Evolutionary conservation across 257 asterid genomes (phyloP), one percentile per base, ranked within the genome.

Genomic region (Nicotiana knightiana): DNA sequence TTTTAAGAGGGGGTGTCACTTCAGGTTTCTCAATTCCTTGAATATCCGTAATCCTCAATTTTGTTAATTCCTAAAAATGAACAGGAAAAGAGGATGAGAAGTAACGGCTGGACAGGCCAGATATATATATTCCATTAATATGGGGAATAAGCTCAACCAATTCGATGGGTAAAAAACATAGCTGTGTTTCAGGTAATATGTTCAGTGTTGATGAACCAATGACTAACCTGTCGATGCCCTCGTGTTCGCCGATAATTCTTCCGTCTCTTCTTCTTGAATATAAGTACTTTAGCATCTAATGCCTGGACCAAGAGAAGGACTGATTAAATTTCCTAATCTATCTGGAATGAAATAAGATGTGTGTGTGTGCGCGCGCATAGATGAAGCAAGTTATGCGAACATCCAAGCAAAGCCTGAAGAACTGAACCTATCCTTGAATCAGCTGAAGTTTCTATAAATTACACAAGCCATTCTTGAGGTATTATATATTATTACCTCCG

Each of bases 201-300:
- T 4, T 24, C 65, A 77, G 71, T 59, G 59, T 18, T 4, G 21
- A 73, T 73, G 62, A 5, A 79, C 8, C 81, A 54, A 81, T 63
- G 68, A 83, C 67, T 75, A 88, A 94, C 99, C 98, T 94, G 99
- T 28, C 99, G 88, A 88, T 96, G 99, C 81, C 99, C 99, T 30
- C 86, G 90, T 12, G 88, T 93, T 88, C 97, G 91, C 85, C 99
- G 89, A 83, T 96, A 96, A 88, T 96, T 96, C 93, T 96, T 96
- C 70, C 99, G 89, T 88, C 97, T 94, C 83, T 94, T 96, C 86
- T 96, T 96, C 97, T 96, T 96, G 91, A 96, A 96, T 85, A 96
- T 88, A 84, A 96, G 88, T 85, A 96, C 99, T 84, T 93, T 94
- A 35, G 99, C 99, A 84, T 96, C 97, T 81, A 93, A 89, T 33